Evolutionary conservation across 495 filamentous ascomycete species (phyloP), one percentile per base, ranked within the genome.

Genomic region (Lasiosphaeriaceae sp.): DNA sequence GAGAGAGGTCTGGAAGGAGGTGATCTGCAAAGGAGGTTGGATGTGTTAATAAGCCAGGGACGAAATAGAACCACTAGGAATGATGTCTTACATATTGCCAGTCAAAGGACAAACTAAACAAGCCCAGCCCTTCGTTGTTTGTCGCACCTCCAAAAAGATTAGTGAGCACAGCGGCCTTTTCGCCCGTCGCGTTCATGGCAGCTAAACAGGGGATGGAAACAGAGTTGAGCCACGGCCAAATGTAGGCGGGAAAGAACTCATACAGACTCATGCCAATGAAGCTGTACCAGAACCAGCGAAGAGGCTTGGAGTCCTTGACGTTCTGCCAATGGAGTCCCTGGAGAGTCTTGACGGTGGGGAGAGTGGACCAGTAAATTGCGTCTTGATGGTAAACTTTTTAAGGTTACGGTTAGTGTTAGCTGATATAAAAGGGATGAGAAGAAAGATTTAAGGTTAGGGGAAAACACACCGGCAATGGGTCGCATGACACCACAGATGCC

Each of bases 141-240:
- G 69, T 59, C 0, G 81, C 65, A 1, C 83, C 83, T 11, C 83
- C 83, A 48, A 86, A 86, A 7, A 85, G 39, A 49, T 73, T 74
- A 50, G 82, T 83, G 65, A 87, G 83, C 3, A 86, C 77, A 41
- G 50, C 46, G 12, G 68, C 73, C 59, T 78, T 66, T 49, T 77
- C 70, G 3, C 74, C 69, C 2, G 59, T 62, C 1, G 63, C 59
- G 23, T 56, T n/a, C 63, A 57, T 60, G 0, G 63, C 53, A 11
- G 82, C 83, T 6, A 86, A 68, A 56, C 83, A 85, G 58, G 81
- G 78, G 31, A 86, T 77, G 1, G 77, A 80, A 26, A 86, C 61
- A 8, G 79, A 78, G 34, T 74, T 78, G 5, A 85, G 71, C 69
- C 77, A 74, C 0, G 80, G 71, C 26, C 80, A 73, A 17, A 85